Conservation (phyloP, 2,329 filamentous ascomycete genomes). For the Cercospora sp. region DNA sequence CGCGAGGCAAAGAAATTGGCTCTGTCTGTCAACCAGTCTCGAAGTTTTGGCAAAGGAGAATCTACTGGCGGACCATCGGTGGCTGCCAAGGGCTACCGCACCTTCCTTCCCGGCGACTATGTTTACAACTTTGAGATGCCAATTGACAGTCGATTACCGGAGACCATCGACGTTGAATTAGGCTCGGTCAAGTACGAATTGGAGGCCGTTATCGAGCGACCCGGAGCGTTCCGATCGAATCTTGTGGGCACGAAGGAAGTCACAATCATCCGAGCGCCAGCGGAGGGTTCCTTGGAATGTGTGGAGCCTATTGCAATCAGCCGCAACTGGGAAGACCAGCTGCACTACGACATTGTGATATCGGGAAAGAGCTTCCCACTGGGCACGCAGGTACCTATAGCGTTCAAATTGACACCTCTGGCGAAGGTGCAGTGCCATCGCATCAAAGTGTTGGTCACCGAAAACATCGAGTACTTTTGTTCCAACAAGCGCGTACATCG, state of each 20-base stretch:
- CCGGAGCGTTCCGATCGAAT: slow-evolving; percentile 87
- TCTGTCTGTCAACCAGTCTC: slow-evolving; percentile 75
- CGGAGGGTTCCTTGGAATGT: slow-evolving; percentile 85
- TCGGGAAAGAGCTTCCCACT: slow-evolving; percentile 93
- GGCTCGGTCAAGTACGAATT: slow-evolving; percentile 86
- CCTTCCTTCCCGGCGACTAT: slow-evolving; percentile 76
- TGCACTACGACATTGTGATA: slow-evolving; percentile 95
- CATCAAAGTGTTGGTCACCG: slow-evolving; percentile 86
- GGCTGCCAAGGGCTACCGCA: slow-evolving; percentile 78
- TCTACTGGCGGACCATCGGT: slow-evolving; percentile 57
- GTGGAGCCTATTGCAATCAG: slow-evolving; percentile 93
- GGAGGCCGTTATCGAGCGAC: slow-evolving; percentile 79
- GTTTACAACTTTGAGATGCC: slow-evolving; percentile 79
- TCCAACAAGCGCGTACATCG: slow-evolving; percentile 81
- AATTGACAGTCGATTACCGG: slow-evolving; percentile 74
- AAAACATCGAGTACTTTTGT: slow-evolving; percentile 89
- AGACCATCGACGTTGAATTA: slow-evolving; percentile 84
- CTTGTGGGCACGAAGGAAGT: slow-evolving; percentile 80
- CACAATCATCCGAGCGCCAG: slow-evolving; percentile 77
- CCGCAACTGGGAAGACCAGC: slow-evolving; percentile 89
- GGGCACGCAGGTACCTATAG: slow-evolving; percentile 83
- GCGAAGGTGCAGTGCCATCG: slow-evolving; percentile 93
- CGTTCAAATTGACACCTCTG: slow-evolving; percentile 87
- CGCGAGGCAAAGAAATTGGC: slow-evolving; percentile 68
- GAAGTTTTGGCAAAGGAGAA: slow-evolving; percentile 82